Base-by-base conservation (phyloP, 129 eudicot genomes). In the Pseudognaphalium luteoalbum region DNA sequence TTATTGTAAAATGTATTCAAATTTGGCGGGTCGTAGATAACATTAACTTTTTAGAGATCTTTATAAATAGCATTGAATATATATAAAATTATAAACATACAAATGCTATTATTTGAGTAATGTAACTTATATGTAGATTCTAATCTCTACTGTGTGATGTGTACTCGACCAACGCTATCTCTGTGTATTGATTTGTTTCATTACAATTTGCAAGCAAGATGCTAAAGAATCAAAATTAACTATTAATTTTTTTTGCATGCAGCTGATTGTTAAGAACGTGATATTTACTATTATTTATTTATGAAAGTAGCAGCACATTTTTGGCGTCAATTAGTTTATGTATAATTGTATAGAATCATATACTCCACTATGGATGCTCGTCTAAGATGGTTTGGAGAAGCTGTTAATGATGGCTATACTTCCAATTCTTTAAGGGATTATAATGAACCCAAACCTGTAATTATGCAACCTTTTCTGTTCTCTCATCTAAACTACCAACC, bases 121-220 rank as follows among this genome's bases (percentile, higher is more conserved):
- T n/a, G 37, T 2, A 58, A 14, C 54, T 11, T 14, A 2, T 14
- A 12, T 12, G 54, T 47, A 4, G n/a, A 20, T 15, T 20, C 34
- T 30, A 57, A 34, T 72, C 17, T 1, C 2, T 35, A 10, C 35
- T 28, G 37, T 58, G 25, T 73, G 14, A 71, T 71, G 68, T 73
- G 68, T 73, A 20, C 19, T 54, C 4, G 56, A 16, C 34, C 35
- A 25, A 16, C 21, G 56, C 2, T 56, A 4, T 15, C 11, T 65
- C 54, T 72, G 77, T 33, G 58, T 64, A 57, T 61, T 57, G 35
- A 54, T n/a, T 72, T 35, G 34, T 19, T 35, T 73, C 22, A 14
- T 58, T 35, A 56, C 54, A 35, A 12, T 47, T 14, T 47, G 54
- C 54, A 47, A 34, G 60, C 30, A 73, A 0, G 35, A 34, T 73